Conservation (phyloP, 306 rosid species). For the Leucaena leucocephala region DNA sequence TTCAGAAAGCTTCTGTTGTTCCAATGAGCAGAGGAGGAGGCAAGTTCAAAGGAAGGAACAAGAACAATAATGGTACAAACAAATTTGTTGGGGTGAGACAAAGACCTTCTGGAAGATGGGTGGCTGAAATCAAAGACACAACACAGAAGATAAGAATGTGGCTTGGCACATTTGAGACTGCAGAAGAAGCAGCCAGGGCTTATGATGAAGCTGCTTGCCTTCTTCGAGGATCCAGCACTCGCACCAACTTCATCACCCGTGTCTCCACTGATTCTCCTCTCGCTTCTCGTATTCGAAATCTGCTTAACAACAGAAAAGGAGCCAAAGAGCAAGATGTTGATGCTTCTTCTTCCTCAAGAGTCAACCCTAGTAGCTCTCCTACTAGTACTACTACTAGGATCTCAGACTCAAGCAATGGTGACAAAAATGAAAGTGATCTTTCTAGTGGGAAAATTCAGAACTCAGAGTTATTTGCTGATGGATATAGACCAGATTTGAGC, state of each 20-base stretch:
- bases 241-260: conserved; percentile 83
- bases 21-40: conserved; percentile 35
- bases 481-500: conserved; percentile 75
- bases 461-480: conserved; percentile 50
- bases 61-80: conserved; percentile 52
- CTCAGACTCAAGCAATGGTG: conserved; percentile 27
- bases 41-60: conserved; percentile 60
- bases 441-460: conserved; percentile 30
- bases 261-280: conserved; percentile 83
- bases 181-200: conserved; percentile 94
- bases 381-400: background rate
- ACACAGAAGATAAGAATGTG: conserved; percentile 93
- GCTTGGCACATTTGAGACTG: conserved; percentile 97
- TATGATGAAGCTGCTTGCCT: conserved; percentile 98
- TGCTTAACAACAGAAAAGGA: conserved; percentile 63
- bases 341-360: conserved; percentile 23
- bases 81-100: conserved; percentile 93
- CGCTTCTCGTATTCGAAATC: conserved; percentile 72
- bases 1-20: conserved; percentile 37
- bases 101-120: conserved; percentile 99
- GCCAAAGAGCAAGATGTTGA: conserved; percentile 12
- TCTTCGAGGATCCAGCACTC: conserved; percentile 87
- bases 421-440: conserved; percentile 22
- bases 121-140: conserved; percentile 96
- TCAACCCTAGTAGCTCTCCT: conserved; percentile 4